A percentile compares a stretch with the other conserved stretches of the same genome.
Evolutionary conservation across 345 rosid genomes (phyloP).

Genomic region (Citrus maxima): DNA sequence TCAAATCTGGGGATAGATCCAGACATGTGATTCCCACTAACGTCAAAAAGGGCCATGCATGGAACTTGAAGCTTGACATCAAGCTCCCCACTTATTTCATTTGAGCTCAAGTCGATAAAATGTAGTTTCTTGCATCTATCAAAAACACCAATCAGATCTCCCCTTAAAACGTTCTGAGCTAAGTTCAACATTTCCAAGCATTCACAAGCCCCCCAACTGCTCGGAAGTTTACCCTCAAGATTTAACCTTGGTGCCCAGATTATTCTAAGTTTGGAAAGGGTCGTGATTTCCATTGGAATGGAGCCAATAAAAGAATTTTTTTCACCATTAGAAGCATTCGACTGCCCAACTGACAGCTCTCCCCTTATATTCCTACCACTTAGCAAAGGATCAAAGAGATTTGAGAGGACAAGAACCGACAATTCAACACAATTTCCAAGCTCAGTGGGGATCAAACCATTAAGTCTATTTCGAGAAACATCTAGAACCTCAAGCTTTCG

Average conservation of each 20-base stretch:
- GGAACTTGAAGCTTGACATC: conserved; percentile 29
- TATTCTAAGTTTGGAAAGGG: conserved; percentile 28
- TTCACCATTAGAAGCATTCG: conserved; percentile 4
- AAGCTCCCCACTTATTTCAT: conserved; percentile 26
- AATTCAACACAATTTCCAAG: conserved; percentile 29
- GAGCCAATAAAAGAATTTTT: conserved; percentile 24
- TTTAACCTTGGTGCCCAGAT: conserved; percentile 29
- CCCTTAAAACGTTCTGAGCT: conserved; percentile 28
- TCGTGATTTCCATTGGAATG: conserved; percentile 21
- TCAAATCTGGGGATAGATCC: conserved; percentile 26
- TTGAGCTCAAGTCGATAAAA: conserved; percentile 33
- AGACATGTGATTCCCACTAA: conserved; percentile 26
- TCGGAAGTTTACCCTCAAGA: conserved; percentile 23
- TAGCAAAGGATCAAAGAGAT: conserved; percentile 21
- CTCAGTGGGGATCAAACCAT: conserved; percentile 26
- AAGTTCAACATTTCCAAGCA: conserved; percentile 35
- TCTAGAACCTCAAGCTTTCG: conserved; percentile 26
- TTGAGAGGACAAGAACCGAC: conserved; percentile 34
- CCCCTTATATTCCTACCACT: not conserved
- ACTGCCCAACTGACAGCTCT: not conserved
- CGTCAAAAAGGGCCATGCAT: conserved; percentile 28
- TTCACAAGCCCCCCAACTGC: conserved; percentile 25
- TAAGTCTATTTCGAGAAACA: conserved; percentile 27
- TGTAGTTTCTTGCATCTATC: conserved; percentile 26
- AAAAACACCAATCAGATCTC: conserved; percentile 22